Base-by-base conservation (phyloP, 2,329 filamentous ascomycete genomes). In the Aureobasidium sp. region DNA sequence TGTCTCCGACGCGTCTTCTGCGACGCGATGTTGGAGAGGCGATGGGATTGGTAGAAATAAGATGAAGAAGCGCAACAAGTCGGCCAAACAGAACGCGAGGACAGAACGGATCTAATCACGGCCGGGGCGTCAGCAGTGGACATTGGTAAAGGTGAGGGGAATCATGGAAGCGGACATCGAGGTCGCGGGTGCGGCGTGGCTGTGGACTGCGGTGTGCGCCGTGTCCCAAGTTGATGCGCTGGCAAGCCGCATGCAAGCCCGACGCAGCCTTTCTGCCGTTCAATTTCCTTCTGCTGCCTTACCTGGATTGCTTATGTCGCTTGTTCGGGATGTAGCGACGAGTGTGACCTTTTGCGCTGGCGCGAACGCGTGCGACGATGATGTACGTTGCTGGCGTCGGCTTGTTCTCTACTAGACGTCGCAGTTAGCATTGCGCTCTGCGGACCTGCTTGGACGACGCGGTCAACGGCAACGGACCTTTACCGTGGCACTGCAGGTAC, bases 11-110 rank as follows among this genome's bases (percentile, higher is more conserved):
- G 57, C 57, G 57, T 60, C 46, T 50, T 32, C 20, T 41, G 15
- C 44, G 57, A 60, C 57, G 57, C 57, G 57, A 34, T 29, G 46
- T 2, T 32, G 8, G 24, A 51, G 7, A 34, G 46, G 5, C 3
- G 57, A 60, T 60, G 34, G 57, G 57, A 60, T 60, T 60, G 57
- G 57, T 37, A 60, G 57, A 51, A 39, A 20, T 24, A 43, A 41
- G 57, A 50, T 37, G 57, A 51, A 51, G 57, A 51, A 36, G 41
- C 32, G 29, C 13, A 37, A 3, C 13, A 12, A n/a, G 44, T 59
- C 26, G 36, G 43, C 57, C 57, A 60, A 60, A 60, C 57, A 60
- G 57, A 60, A 43, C 57, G 57, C 57, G 57, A 60, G 46, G 46
- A 34, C 32, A 26, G 26, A 51, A n/a, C 57, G 57, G 57, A 60